Evolutionary conservation across 75 land plant genomes (phyloP).

Genomic region (Chamaecyparis obtusa): DNA sequence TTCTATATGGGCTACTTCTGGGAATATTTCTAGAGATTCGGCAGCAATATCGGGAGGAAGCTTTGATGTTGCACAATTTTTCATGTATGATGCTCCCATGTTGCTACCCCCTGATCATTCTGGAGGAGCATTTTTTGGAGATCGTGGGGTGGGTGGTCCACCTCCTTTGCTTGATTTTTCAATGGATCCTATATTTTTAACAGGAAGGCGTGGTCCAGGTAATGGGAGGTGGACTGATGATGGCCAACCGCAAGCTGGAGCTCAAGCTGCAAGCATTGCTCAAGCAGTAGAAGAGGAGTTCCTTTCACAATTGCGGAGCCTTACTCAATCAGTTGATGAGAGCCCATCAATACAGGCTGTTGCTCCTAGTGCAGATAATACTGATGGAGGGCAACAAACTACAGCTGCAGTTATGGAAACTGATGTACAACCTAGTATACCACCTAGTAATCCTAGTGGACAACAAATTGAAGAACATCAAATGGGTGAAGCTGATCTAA

Average conservation of each 20-base stretch:
- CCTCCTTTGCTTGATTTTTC: slow-evolving; percentile 76
- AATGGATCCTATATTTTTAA: slow-evolving; percentile 56
- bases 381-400: slow-evolving; percentile 2
- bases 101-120: slow-evolving; percentile 46
- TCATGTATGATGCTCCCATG: slow-evolving; percentile 82
- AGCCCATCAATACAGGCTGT: slow-evolving; percentile 11
- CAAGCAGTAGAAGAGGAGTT: slow-evolving; percentile 89
- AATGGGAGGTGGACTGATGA: slow-evolving; percentile 97
- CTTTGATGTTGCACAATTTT: slow-evolving; percentile 70
- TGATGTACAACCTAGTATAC: background rate
- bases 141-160: slow-evolving; percentile 64
- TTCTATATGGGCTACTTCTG: slow-evolving; percentile 62
- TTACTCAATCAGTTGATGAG: slow-evolving; percentile 27
- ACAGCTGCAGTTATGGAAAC: slow-evolving; percentile 7
- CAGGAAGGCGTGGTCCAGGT: slow-evolving; percentile 76
- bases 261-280: slow-evolving; percentile 81
- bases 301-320: slow-evolving; percentile 48
- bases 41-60: slow-evolving; percentile 58
- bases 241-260: slow-evolving; percentile 88
- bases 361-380: slow-evolving; percentile 10
- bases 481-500: slow-evolving; percentile 10
- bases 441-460: background rate
- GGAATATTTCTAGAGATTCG: slow-evolving; percentile 47
- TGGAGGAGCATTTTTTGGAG: slow-evolving; percentile 58
- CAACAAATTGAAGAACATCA: slow-evolving; percentile 8